Conservation (phyloP, 352 stramenopile species). For the Phytophthora pini region DNA sequence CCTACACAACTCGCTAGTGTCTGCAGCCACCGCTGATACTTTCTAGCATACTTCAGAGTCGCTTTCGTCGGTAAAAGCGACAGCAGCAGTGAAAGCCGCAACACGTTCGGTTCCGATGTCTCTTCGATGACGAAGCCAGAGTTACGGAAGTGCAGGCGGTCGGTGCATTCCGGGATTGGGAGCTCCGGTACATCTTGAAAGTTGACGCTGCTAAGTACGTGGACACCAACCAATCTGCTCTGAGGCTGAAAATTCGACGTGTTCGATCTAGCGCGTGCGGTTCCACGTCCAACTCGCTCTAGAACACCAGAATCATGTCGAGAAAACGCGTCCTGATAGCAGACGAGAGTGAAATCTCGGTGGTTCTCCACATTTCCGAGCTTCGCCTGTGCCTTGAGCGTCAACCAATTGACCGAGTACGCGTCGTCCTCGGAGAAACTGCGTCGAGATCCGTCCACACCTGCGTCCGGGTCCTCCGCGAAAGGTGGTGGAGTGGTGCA, state of each 20-base stretch:
- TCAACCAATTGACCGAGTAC: constrained; percentile 75
- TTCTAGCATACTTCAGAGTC: constrained; percentile 40
- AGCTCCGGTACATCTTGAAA: constrained; percentile 49
- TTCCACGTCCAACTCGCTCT: constrained; percentile 41
- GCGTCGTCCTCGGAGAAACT: constrained; percentile 69
- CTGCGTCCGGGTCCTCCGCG: constrained; percentile 37
- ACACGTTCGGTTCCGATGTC: constrained; percentile 39
- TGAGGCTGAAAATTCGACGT: constrained; percentile 27
- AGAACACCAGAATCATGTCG: constrained; percentile 38
- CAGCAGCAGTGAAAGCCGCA: constrained; percentile 45
- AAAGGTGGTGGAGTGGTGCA: constrained; percentile 65
- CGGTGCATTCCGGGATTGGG: constrained; percentile 36
- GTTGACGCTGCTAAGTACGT: constrained; percentile 47
- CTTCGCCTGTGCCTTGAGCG: constrained; percentile 50
- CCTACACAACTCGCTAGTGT: constrained; percentile 42
- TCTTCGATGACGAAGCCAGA: constrained; percentile 72
- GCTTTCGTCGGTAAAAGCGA: constrained; percentile 56
- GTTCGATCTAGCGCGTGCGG: constrained; percentile 26
- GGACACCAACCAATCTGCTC: constrained; percentile 45
- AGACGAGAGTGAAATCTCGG: constrained; percentile 74
- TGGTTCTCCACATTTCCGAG: constrained; percentile 45
- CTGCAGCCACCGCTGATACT: constrained; percentile 46
- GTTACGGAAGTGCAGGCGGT: constrained; percentile 47
- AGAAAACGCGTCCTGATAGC: constrained; percentile 73
- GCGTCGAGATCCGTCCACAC: constrained; percentile 28